Base-by-base conservation (phyloP, 2,329 filamentous ascomycete species). In the Hymenoscyphus fructigenus region DNA sequence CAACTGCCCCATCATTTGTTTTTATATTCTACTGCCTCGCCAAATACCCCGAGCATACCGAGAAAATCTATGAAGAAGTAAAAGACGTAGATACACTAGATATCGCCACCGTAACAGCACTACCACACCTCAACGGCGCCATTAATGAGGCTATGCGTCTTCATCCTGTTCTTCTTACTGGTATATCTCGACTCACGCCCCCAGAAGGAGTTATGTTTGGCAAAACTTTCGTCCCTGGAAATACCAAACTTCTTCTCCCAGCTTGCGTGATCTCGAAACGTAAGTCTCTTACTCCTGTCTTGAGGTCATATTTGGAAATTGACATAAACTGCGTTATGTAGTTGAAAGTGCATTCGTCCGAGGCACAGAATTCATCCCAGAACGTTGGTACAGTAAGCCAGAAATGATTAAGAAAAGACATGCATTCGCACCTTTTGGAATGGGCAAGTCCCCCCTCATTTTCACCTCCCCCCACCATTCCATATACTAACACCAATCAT, bases 71-170 rank as follows among this genome's bases (percentile, higher is more conserved):
- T 7, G 28, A 59, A 44, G 62, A 59, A 28, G 20, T 60, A 0
- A 34, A 34, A 15, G 17, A 29, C 5, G 6, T n/a, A 38, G 57
- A 56, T 12, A 32, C 59, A 9, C 23, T 41, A n/a, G 17, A 55
- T n/a, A 57, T 60, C 32, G n/a, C 38, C 4, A 29, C 41, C 17
- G 14, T 64, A 12, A n/a, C 20, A 36, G 23, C 17, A n/a, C 14
- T 64, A 10, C 28, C 41, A 1, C 57, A 64, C 28, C 75, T 82
- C 5, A 73, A 72, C 14, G 79, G 78, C 10, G 79, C 76, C 62
- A 75, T 81, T 55, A 77, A 68, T 14, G 67, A 68, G 38, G 28
- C 56, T 9, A 57, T 68, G 60, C 61, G 67, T 2, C 53, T 68
- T 23, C 47, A 60, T 26, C 55, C 65, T 76, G 64, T 60, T 4